phyloP scores from a whole-genome alignment of 768 basidiomycete species.

The Suillus ampliporus region DNA sequence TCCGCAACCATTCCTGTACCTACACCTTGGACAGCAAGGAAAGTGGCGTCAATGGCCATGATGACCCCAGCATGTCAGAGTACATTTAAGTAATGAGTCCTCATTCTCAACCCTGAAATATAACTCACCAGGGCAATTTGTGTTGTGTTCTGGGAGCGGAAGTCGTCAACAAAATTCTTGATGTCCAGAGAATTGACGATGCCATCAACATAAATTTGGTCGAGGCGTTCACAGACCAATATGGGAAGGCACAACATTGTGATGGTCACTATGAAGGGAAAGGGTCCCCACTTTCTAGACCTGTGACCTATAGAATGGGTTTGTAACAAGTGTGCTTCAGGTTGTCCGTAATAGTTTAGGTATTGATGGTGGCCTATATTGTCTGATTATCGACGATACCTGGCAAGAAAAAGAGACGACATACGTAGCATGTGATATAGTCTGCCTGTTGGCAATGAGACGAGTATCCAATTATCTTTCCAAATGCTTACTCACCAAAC shows the following conservation, averaged over 20 bases:
- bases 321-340: not conserved
- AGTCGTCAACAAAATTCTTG: not conserved
- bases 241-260: not conserved
- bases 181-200: not conserved
- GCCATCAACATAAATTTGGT: constrained; percentile 3
- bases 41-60: not conserved
- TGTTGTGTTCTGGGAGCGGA: not conserved
- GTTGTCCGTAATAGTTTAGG: constrained; percentile 1
- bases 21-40: constrained; percentile 5
- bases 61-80: not conserved
- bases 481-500: not conserved
- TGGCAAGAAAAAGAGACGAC: not conserved
- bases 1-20: not conserved
- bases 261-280: not conserved
- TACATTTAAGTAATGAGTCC: not conserved
- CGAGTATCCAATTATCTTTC: no score
- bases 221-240: not conserved
- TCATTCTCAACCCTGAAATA: not conserved
- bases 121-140: not conserved
- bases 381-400: not conserved
- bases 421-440: not conserved
- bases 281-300: not conserved
- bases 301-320: not conserved
- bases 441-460: no score
- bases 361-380: not conserved